Evolutionary conservation across 148 eudicot species (phyloP).

Genomic region (Dianthus caryophyllus): DNA sequence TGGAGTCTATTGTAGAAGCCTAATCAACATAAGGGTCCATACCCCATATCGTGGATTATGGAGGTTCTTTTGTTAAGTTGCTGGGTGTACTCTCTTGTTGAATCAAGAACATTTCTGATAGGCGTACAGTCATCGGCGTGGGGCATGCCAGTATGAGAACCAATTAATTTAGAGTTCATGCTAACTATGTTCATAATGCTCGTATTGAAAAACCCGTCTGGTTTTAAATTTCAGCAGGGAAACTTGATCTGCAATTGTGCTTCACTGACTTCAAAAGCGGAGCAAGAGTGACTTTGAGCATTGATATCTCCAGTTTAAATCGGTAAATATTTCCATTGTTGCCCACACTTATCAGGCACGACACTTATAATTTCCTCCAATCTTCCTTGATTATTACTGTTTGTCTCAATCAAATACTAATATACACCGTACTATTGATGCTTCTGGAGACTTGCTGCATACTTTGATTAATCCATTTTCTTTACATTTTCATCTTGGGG

Average conservation of each 20-base stretch:
- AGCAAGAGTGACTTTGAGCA: constrained; percentile 43
- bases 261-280: constrained; percentile 50
- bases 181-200: not conserved
- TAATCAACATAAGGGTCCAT: too few relatives aligned
- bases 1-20: too few relatives aligned
- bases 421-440: not conserved
- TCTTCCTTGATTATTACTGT: not conserved
- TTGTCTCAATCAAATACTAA: constrained; percentile 3
- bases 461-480: not conserved
- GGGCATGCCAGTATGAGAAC: not conserved
- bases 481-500: too few relatives aligned
- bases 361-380: not conserved
- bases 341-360: not conserved
- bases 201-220: not conserved
- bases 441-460: not conserved
- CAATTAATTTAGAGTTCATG: not conserved
- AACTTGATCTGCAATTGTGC: constrained; percentile 58
- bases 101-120: too few relatives aligned
- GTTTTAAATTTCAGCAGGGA: constrained; percentile 48
- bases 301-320: constrained; percentile 67
- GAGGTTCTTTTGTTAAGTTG: too few relatives aligned
- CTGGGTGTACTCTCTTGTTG: too few relatives aligned
- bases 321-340: constrained; percentile 37
- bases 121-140: too few relatives aligned
- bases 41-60: too few relatives aligned